phyloP scores from a whole-genome alignment of 805 yeast genomes.

The Barnettozyma vustinii region DNA sequence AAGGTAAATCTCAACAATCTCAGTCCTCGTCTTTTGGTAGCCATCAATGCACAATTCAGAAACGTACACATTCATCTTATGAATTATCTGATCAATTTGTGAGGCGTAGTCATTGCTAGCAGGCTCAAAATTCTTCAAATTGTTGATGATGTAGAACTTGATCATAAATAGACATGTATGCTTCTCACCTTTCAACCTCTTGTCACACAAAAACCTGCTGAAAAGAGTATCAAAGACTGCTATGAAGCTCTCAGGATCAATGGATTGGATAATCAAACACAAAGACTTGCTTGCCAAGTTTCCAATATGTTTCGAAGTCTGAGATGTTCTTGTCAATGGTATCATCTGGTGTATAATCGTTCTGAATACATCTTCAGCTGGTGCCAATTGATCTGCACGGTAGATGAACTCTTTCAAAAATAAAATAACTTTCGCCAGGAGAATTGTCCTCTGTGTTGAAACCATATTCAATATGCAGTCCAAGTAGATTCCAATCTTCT shows the following conservation, averaged over 20 bases:
- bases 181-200: slow-evolving; percentile 20
- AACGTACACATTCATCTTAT: slow-evolving; percentile 8
- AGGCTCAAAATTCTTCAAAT: slow-evolving; percentile 1
- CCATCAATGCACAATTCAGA: slow-evolving; percentile 14
- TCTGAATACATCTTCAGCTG: slow-evolving; percentile 15
- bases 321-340: slow-evolving; percentile 20
- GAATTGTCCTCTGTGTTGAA: slow-evolving; percentile 15
- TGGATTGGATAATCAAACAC: slow-evolving; percentile 22
- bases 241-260: slow-evolving; percentile 16
- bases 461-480: slow-evolving; percentile 16
- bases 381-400: slow-evolving; percentile 15
- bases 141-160: slow-evolving; percentile 18
- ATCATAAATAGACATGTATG: slow-evolving; percentile 21
- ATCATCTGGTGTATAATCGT: slow-evolving; percentile 18
- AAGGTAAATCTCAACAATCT: slow-evolving; percentile 18
- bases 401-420: slow-evolving; percentile 22
- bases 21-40: slow-evolving; percentile 18
- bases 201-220: slow-evolving; percentile 9
- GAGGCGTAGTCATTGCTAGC: not conserved
- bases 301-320: slow-evolving; percentile 11
- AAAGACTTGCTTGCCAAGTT: slow-evolving; percentile 18
- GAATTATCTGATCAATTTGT: slow-evolving; percentile 6
- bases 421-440: slow-evolving; percentile 16
- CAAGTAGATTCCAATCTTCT: slow-evolving; percentile 8
- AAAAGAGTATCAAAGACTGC: slow-evolving; percentile 17